phyloP scores from a whole-genome alignment of 352 stramenopile genomes.

The Pythium sp. region DNA sequence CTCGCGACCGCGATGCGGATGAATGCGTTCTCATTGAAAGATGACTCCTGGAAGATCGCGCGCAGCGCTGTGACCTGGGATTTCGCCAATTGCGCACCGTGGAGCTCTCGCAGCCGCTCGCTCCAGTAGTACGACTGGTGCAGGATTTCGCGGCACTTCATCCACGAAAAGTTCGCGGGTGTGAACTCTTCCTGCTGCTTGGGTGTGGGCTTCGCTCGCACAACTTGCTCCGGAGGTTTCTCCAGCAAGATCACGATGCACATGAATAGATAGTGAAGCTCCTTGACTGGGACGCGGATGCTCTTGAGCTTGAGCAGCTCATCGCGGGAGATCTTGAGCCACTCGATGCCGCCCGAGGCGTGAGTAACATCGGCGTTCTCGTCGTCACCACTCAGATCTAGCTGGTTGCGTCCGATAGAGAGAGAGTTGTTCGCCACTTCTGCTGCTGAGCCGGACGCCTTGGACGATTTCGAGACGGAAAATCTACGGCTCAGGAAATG shows the following conservation, averaged over 20 bases:
- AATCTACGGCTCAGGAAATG: conserved; percentile 49
- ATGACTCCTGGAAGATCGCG: conserved; percentile 60
- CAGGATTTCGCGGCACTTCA: conserved; percentile 52
- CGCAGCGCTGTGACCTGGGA: conserved; percentile 51
- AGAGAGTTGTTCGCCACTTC: conserved; percentile 8
- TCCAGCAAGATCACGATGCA: conserved; percentile 70
- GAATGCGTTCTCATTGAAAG: conserved; percentile 48
- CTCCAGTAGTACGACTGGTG: conserved; percentile 49
- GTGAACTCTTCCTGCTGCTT: conserved; percentile 55
- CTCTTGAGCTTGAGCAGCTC: conserved; percentile 62
- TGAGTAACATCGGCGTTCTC: conserved; percentile 22
- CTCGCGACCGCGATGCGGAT: conserved; percentile 49
- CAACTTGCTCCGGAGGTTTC: conserved; percentile 28
- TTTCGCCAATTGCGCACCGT: conserved; percentile 32
- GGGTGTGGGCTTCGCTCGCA: conserved; percentile 27
- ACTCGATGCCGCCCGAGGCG: conserved; percentile 40
- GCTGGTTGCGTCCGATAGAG: conserved; percentile 28
- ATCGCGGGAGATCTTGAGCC: conserved; percentile 62
- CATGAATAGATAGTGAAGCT: conserved; percentile 81
- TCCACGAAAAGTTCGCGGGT: conserved; percentile 60
- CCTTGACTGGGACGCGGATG: conserved; percentile 61
- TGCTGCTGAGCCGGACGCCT: background rate
- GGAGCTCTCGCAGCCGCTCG: conserved; percentile 36
- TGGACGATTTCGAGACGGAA: background rate
- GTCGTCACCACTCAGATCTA: conserved; percentile 10